Conservation (phyloP, 1,284 basidiomycete genomes). For the Fomitopsis pinicola region DNA sequence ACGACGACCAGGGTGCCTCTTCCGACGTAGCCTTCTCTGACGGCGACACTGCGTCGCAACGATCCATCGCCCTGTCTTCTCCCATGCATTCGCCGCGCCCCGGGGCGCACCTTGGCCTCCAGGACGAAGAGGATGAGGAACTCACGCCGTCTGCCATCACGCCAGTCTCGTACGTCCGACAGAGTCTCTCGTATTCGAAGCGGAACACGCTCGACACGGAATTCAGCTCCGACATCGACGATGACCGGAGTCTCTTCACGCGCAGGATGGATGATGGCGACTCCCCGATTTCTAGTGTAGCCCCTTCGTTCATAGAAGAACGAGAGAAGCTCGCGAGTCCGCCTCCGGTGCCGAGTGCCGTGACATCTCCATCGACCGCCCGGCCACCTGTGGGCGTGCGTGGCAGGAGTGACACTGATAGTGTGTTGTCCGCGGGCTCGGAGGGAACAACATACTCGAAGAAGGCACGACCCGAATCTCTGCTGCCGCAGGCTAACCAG, state of each 20-base stretch:
- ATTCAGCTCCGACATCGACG: slow-evolving; percentile 40
- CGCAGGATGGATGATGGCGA: slow-evolving; percentile 37
- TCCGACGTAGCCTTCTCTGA: slow-evolving; percentile 36
- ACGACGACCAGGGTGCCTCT: slow-evolving; percentile 17
- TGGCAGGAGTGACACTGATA: slow-evolving; percentile 44
- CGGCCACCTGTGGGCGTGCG: slow-evolving; percentile 20
- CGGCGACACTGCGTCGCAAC: slow-evolving; percentile 76
- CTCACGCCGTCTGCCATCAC: slow-evolving; percentile 14
- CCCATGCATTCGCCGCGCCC: slow-evolving; percentile 30
- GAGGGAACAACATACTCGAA: slow-evolving; percentile 59
- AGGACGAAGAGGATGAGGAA: slow-evolving; percentile 23
- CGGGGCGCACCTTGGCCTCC: slow-evolving; percentile 32
- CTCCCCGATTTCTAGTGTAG: slow-evolving; percentile 46
- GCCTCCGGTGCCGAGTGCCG: slow-evolving; percentile 13
- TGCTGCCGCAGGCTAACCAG: slow-evolving; percentile 52
- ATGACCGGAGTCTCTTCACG: slow-evolving; percentile 41
- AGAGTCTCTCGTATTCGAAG: slow-evolving; percentile 21
- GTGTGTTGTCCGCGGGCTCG: slow-evolving; percentile 54
- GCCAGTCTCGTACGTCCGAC: slow-evolving; percentile 21
- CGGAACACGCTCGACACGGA: slow-evolving; percentile 43
- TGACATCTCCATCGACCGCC: slow-evolving; percentile 12
- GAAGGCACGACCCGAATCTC: slow-evolving; percentile 74
- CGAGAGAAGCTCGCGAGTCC: slow-evolving; percentile 26
- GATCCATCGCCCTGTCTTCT: slow-evolving; percentile 70
- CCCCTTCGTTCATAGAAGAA: slow-evolving; percentile 43